Conservation (phyloP, 495 filamentous ascomycete species). For the Apiosordaria backusii region DNA sequence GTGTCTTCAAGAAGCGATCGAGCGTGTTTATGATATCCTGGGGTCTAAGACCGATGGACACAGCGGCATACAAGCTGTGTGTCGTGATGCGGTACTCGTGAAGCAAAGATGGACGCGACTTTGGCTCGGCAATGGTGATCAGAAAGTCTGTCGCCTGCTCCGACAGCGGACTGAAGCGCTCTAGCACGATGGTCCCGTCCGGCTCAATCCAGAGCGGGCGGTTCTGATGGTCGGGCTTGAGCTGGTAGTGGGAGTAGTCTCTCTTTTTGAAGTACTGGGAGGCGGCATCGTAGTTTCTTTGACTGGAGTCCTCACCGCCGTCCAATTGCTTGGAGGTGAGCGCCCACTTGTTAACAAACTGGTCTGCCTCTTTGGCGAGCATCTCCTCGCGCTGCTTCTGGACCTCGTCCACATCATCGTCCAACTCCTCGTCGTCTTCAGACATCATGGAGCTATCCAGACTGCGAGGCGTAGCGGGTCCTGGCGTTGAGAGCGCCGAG, state of each 20-base stretch:
- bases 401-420: slow-evolving; percentile 62
- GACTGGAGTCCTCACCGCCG: slow-evolving; percentile 17
- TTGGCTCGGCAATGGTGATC: slow-evolving; percentile 90
- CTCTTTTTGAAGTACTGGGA: slow-evolving; percentile 47
- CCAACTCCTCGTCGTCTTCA: slow-evolving; percentile 58
- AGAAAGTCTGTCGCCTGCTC: slow-evolving; percentile 89
- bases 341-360: slow-evolving; percentile 47
- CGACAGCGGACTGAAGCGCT: slow-evolving; percentile 86
- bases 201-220: slow-evolving; percentile 94
- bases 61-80: slow-evolving; percentile 91
- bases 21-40: slow-evolving; percentile 86
- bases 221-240: slow-evolving; percentile 85
- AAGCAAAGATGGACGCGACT: slow-evolving; percentile 79
- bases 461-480: slow-evolving; percentile 61
- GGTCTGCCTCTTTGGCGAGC: slow-evolving; percentile 59
- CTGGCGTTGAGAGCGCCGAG: slow-evolving; percentile 65
- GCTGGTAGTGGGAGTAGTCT: slow-evolving; percentile 73
- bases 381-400: slow-evolving; percentile 51
- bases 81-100: slow-evolving; percentile 92
- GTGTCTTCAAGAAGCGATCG: slow-evolving; percentile 81
- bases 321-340: slow-evolving; percentile 50
- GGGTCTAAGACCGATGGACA: slow-evolving; percentile 82
- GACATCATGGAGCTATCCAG: slow-evolving; percentile 55
- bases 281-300: slow-evolving; percentile 40
- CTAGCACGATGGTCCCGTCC: slow-evolving; percentile 79